Percentiles rank a stretch among this genome's conserved stretches.
These are phyloP conservation scores for Hypoxylon trugodes DNA, from an alignment of 495 filamentous ascomycete species.

Conservation along the genomic window DNA sequence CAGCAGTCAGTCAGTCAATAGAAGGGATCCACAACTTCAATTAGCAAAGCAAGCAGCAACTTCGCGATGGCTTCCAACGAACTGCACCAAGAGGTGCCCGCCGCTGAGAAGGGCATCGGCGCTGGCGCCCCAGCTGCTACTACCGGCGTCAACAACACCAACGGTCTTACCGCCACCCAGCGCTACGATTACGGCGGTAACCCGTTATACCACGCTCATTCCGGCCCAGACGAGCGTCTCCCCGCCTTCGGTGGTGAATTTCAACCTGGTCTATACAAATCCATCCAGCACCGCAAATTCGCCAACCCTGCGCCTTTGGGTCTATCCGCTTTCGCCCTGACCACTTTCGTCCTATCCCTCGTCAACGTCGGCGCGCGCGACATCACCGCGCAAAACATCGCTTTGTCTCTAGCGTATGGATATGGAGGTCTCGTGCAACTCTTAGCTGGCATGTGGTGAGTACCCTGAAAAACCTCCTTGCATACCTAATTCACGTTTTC, in stretches of 20 bases:
- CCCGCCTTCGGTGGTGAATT: slow-evolving; percentile 95
- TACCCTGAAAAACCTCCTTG: slow-evolving; percentile 46
- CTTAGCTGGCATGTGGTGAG: slow-evolving; percentile 96
- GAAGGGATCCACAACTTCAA: neutral
- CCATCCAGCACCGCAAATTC: slow-evolving; percentile 79
- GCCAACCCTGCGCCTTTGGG: slow-evolving; percentile 89
- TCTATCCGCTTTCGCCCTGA: slow-evolving; percentile 90
- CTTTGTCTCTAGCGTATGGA: slow-evolving; percentile 74
- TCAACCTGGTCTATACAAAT: slow-evolving; percentile 90
- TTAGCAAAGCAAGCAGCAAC: neutral
- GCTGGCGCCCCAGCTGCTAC: slow-evolving; percentile 3
- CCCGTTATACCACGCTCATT: slow-evolving; percentile 76
- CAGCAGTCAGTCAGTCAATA: slow-evolving; percentile 11
- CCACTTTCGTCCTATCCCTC: slow-evolving; percentile 89
- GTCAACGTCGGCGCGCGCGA: slow-evolving; percentile 79
- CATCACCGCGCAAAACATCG: slow-evolving; percentile 70
- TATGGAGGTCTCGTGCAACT: slow-evolving; percentile 93
- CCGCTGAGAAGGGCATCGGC: slow-evolving; percentile 46
- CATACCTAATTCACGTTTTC: too few relatives aligned
- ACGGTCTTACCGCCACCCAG: slow-evolving; percentile 39
- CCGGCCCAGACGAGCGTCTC: slow-evolving; percentile 64
- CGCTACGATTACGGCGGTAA: slow-evolving; percentile 66
- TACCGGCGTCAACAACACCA: slow-evolving; percentile 39
- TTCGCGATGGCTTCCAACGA: slow-evolving; percentile 41
- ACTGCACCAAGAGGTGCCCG: slow-evolving; percentile 16